Evolutionary conservation across 345 rosid genomes (phyloP).

Genomic region (Lumnitzera racemosa): DNA sequence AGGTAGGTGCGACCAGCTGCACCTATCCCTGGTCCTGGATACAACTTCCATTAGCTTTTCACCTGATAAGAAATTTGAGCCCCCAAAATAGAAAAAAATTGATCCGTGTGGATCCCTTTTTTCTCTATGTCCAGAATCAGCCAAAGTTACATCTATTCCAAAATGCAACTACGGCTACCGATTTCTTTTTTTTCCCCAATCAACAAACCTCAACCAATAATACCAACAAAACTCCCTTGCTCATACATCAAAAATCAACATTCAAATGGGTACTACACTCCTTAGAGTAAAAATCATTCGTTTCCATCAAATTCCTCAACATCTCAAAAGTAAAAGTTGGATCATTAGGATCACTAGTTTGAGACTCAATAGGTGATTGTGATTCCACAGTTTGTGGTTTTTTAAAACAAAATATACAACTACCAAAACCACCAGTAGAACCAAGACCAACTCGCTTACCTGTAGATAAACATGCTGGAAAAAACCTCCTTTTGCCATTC

Average conservation of each 20-base stretch:
- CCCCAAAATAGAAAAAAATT: no score
- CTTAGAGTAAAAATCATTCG: constrained; percentile 41
- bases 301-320: constrained; percentile 39
- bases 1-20: no score
- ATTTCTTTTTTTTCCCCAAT: neutral
- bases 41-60: no score
- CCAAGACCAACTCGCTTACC: constrained; percentile 5
- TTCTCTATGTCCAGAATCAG: no score
- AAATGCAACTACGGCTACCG: no score
- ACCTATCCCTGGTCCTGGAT: no score
- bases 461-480: constrained; percentile 7
- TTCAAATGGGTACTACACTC: constrained; percentile 43
- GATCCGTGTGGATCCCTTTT: no score
- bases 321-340: constrained; percentile 30
- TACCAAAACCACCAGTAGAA: neutral
- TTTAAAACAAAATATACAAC: constrained; percentile 27
- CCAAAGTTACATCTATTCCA: no score
- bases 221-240: constrained; percentile 2
- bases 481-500: constrained; percentile 5
- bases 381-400: constrained; percentile 32
- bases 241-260: constrained; percentile 1
- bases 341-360: constrained; percentile 41
- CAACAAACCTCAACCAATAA: neutral
- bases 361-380: constrained; percentile 26
- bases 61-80: no score